A percentile compares a stretch with the other conserved stretches of the same genome.
Conservation (phyloP, 352 stramenopile genomes). For the Phytophthora fragariae region DNA sequence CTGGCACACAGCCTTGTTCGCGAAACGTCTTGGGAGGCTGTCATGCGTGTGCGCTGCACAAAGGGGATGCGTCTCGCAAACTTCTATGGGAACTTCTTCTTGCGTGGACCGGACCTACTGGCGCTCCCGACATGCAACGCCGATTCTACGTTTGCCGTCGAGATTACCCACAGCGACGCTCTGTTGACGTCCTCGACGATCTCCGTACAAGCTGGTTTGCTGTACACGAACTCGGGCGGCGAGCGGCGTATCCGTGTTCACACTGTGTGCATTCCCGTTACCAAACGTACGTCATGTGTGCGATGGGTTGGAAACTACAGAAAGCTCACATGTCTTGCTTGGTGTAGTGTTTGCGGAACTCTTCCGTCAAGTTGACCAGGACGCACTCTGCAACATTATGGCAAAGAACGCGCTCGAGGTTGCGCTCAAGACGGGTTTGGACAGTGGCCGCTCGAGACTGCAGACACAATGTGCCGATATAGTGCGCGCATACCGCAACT, state of each 20-base stretch:
- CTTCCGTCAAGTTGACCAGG: conserved; percentile 93
- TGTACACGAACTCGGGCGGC: conserved; percentile 98
- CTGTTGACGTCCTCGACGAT: conserved; percentile 94
- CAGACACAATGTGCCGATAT: conserved; percentile 95
- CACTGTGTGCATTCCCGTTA: conserved; percentile 96
- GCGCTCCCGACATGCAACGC: conserved; percentile 96
- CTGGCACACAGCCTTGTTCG: conserved; percentile 93
- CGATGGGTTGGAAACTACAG: neutral
- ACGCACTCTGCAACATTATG: conserved; percentile 95
- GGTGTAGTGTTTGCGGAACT: conserved; percentile 88
- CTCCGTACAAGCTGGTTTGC: conserved; percentile 95
- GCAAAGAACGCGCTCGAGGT: conserved; percentile 96
- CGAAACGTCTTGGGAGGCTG: conserved; percentile 95
- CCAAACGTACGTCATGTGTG: conserved; percentile 65
- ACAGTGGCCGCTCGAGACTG: conserved; percentile 93
- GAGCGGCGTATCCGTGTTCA: conserved; percentile 98
- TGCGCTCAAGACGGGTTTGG: conserved; percentile 94
- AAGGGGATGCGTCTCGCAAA: conserved; percentile 97
- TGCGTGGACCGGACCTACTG: conserved; percentile 97
- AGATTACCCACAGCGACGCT: conserved; percentile 97
- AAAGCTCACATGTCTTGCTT: conserved; percentile 4
- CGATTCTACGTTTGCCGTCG: conserved; percentile 97
- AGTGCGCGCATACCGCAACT: conserved; percentile 91
- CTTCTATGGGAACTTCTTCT: conserved; percentile 99
- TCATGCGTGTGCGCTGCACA: conserved; percentile 98